A percentile compares a stretch with the other conserved stretches of the same genome.
These are phyloP conservation scores for Amanita fuliginea DNA, from an alignment of 768 basidiomycete genomes.

Conservation along the genomic window DNA sequence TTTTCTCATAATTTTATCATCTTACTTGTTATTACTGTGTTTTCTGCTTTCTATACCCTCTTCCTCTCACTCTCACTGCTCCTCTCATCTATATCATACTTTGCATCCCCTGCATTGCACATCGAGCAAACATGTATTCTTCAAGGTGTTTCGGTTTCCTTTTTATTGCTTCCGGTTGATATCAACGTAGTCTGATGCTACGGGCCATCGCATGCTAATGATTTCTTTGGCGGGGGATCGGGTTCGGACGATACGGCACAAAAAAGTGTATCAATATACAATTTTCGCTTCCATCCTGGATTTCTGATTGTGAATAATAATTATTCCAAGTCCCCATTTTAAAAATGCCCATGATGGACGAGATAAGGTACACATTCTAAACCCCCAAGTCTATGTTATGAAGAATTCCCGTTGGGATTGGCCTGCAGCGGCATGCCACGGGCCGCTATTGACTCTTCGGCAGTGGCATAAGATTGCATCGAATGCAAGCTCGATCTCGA, in stretches of 20 bases:
- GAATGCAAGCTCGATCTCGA: constrained; percentile 17
- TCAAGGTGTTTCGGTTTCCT: constrained; percentile 1
- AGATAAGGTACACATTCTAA: too few species aligned
- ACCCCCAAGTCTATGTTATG: too few species aligned
- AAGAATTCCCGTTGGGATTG: too few species aligned
- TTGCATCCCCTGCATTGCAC: constrained; percentile 2
- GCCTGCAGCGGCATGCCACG: neutral
- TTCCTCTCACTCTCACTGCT: neutral
- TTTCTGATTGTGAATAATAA: too few species aligned
- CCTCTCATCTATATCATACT: neutral
- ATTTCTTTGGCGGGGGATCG: constrained; percentile 3
- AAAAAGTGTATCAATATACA: constrained; percentile 8
- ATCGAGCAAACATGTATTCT: constrained; percentile 6
- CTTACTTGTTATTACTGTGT: constrained; percentile 7
- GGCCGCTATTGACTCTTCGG: constrained; percentile 16
- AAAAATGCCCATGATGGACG: neutral
- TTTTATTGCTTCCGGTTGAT: constrained; percentile 1
- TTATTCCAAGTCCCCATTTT: neutral
- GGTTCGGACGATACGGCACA: constrained; percentile 4
- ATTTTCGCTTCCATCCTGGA: neutral
- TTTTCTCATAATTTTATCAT: constrained; percentile 17
- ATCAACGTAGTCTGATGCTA: constrained; percentile 1
- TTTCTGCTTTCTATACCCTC: constrained; percentile 4
- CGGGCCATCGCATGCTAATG: neutral
- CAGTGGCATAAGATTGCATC: constrained; percentile 22